Base-by-base conservation (phyloP, 1,139 yeast genomes). In the Debaryomycetaceae sp. region DNA sequence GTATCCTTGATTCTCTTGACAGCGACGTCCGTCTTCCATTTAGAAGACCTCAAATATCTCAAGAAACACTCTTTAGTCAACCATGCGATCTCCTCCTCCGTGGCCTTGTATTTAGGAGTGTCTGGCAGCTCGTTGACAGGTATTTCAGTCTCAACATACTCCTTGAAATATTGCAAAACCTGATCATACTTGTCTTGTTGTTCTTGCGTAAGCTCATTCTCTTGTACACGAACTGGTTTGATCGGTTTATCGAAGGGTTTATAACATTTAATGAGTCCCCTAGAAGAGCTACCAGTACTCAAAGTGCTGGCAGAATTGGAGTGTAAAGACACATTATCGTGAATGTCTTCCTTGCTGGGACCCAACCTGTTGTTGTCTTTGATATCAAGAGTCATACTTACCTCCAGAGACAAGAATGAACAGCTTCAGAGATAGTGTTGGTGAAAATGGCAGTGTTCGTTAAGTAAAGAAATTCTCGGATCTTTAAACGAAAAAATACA, bases 41-140 rank as follows among this genome's bases (percentile, higher is more conserved):
- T 91, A 36, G 96, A 83, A 9, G 98, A 98, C 37, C 96, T 74
- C 41, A 91, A 67, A 55, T 91, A 92, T 54, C 98, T 74, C 53
- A 88, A 64, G 41, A 92, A 73, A 56, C 98, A 92, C 58, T 92
- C 98, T 50, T 83, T 76, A 3, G 96, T 86, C 39, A 92, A 67
- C 97, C 98, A 92, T 1, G 95, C 87, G 55, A 79, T 80, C 59
- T 92, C 98, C 42, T 70, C 77, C 13, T 67, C 77, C 14, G 59
- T 42, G 4, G 67, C 42, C 1, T 61, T 56, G 40, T 58, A 57
- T 2, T 50, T 51, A 4, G 47, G 43, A 5, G 64, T 56, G 7
- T 48, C 50, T 6, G 48, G 41, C 18, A 42, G 45, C 17, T 58
- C 65, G 39, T 46, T 53, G 1, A 57, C 53, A 3, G 66, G 65